Evolutionary conservation across 2,329 filamentous ascomycete species (phyloP).

Genomic region (Tothia fuscella): DNA sequence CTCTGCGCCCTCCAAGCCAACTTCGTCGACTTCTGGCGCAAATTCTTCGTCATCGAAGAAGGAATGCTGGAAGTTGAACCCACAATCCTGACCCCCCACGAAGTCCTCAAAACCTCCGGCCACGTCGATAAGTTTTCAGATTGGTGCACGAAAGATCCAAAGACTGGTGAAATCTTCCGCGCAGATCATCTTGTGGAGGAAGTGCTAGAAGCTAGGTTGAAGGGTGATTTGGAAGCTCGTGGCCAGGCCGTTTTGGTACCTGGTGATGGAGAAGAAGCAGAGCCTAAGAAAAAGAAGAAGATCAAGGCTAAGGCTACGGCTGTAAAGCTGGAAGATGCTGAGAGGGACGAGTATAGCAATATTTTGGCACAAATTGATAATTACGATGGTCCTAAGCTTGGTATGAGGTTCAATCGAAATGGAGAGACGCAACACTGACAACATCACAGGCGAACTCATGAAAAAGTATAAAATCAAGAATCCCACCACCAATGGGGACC

Average conservation of each 20-base stretch:
- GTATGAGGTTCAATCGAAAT: too few relatives aligned
- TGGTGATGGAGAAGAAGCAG: slow-evolving; percentile 56
- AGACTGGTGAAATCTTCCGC: slow-evolving; percentile 91
- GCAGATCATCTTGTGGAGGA: slow-evolving; percentile 96
- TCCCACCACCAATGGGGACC: slow-evolving; percentile 63
- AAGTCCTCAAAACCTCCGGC: slow-evolving; percentile 83
- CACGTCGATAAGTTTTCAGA: slow-evolving; percentile 64
- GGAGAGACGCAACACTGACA: too few relatives aligned
- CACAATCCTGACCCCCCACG: slow-evolving; percentile 83
- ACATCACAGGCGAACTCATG: slow-evolving; percentile 77
- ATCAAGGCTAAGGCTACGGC: slow-evolving; percentile 44
- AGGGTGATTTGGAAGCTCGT: slow-evolving; percentile 85
- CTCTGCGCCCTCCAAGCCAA: slow-evolving; percentile 79
- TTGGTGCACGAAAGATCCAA: slow-evolving; percentile 99
- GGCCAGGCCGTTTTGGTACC: slow-evolving; percentile 63
- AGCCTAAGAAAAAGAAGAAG: slow-evolving; percentile 74
- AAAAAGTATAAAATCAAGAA: slow-evolving; percentile 85
- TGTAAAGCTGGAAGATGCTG: slow-evolving; percentile 74
- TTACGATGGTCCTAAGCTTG: slow-evolving; percentile 23
- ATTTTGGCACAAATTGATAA: slow-evolving; percentile 55
- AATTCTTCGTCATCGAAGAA: slow-evolving; percentile 87
- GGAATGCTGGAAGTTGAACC: slow-evolving; percentile 95
- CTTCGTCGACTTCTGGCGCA: slow-evolving; percentile 79
- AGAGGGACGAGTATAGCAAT: slow-evolving; percentile 84
- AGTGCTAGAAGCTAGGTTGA: slow-evolving; percentile 73